Evolutionary conservation across 352 stramenopile genomes (phyloP), one percentile per base, ranked within the genome.

Genomic region (Aphanomyces stellatus): DNA sequence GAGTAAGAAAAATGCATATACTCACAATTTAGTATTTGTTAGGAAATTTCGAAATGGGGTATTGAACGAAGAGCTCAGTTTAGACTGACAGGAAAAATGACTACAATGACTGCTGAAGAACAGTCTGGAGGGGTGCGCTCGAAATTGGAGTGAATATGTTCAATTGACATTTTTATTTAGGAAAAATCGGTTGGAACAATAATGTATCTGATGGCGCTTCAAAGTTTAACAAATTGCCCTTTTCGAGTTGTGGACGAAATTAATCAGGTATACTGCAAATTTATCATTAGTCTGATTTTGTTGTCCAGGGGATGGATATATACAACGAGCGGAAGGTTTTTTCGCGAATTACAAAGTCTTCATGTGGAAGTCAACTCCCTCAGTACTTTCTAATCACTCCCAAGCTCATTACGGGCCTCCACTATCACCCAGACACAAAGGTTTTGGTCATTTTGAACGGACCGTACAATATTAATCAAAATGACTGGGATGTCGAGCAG

Each of bases 161-260:
- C n/a, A 30, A 27, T 4, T 46, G 3, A 65, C 59, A 57, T 3
- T 51, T 57, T 35, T 25, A n/a, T n/a, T 11, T 51, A 94, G 85
- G 87, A 95, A 76, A 95, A 94, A 81, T 91, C 85, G 33, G 87
- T 95, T 4, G 85, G 85, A 37, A 95, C 87, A n/a, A 95, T 93
- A 67, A 93, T 95, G 85, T 95, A 95, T 56, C 72, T 95, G 69
- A 95, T 95, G 87, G 87, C 87, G 31, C 76, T 95, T 3, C 87
- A 95, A 66, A 92, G 77, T 43, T 71, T 95, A 25, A 95, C 87
- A 0, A 87, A 91, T 72, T 94, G 87, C 24, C 87, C 85, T 41
- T 95, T 95, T 67, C 82, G 87, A 0, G 85, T 95, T 28, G 87
- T 95, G 31, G 87, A 95, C 69, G 87, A 95, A 63, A 94, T 95